Evolutionary conservation across 371 early-diverging fungal species (phyloP), one percentile per base, ranked within the genome.

Genomic region (Coemansia sp.): DNA sequence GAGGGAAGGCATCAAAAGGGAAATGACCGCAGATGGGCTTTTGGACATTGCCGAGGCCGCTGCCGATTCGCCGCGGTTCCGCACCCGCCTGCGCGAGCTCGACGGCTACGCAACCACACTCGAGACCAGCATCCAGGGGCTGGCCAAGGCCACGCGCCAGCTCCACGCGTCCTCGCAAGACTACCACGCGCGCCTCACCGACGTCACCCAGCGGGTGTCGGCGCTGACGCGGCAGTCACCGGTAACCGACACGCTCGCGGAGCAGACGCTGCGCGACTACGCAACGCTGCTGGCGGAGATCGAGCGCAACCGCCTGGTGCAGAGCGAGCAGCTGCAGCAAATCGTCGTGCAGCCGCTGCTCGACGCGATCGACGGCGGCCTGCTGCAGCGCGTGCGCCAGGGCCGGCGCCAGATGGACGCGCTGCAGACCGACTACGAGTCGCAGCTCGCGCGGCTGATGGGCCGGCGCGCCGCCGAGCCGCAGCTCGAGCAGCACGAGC

Each of bases 351-450:
- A 55, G 56, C 40, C 43, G 40, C 52, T 69, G 7, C 37, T n/a
- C 1, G 64, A 57, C 10, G 39, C 34, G 14, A 58, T 36, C n/a
- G 52, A 52, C 18, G n/a, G 57, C 2, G 50, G 70, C 6, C 42
- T 57, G 18, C 9, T 72, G 31, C 24, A 55, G 1, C 47, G 50
- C 40, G 42, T 61, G 2, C 54, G 47, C 10, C n/a, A 29, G 1
- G 40, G 49, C 3, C 18, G 65, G 43, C 59, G 61, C 14, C 60
- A 60, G 5, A 7, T 46, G 11, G 68, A 72, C 32, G 38, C 43
- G 37, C 11, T 64, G 51, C 74, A 72, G 55, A 40, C 12, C 49
- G 74, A 72, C 29, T 72, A 72, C 43, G 74, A 72, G 51, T 29
- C 68, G 46, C 74, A 72, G 57, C 55, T 72, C 38, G 48, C 54